Conservation (phyloP, 495 filamentous ascomycete genomes). For the Annulohypoxylon moriforme region DNA sequence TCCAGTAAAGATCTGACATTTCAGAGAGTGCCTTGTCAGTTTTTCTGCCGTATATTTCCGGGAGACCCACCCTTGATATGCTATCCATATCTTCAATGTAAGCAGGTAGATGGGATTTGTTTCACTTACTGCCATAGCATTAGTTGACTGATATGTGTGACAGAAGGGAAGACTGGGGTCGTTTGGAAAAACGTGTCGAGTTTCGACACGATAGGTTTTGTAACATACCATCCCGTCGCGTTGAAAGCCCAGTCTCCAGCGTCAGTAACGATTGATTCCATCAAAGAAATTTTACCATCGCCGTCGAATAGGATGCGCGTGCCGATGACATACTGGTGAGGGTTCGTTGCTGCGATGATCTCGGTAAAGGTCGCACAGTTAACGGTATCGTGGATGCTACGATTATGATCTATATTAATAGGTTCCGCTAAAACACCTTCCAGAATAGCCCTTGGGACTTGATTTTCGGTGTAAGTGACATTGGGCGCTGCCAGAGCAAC, state of each 20-base stretch:
- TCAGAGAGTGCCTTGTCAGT: not conserved
- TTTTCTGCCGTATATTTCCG: not conserved
- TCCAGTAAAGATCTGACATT: conserved; percentile 40
- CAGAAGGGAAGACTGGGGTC: not conserved
- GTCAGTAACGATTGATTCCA: conserved; percentile 54
- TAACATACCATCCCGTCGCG: conserved; percentile 44
- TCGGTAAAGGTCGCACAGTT: conserved; percentile 56
- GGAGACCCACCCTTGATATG: not conserved
- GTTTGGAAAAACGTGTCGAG: not conserved
- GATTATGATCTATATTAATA: conserved; percentile 54
- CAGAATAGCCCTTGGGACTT: conserved; percentile 46
- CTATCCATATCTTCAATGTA: not conserved
- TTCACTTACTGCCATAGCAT: not conserved
- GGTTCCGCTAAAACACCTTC: conserved; percentile 49
- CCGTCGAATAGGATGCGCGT: conserved; percentile 51
- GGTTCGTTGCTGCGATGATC: conserved; percentile 48
- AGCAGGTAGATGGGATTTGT: not conserved
- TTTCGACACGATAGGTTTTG: not conserved
- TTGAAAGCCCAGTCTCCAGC: conserved; percentile 57
- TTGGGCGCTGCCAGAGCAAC: conserved; percentile 40
- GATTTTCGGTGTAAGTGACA: conserved; percentile 55
- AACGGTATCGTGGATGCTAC: conserved; percentile 53
- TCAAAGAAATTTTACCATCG: conserved; percentile 47
- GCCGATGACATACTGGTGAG: conserved; percentile 55
- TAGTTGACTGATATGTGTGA: not conserved